Evolutionary conservation across 768 basidiomycete genomes (phyloP).

Genomic region (Candolleomyces efflorescens): DNA sequence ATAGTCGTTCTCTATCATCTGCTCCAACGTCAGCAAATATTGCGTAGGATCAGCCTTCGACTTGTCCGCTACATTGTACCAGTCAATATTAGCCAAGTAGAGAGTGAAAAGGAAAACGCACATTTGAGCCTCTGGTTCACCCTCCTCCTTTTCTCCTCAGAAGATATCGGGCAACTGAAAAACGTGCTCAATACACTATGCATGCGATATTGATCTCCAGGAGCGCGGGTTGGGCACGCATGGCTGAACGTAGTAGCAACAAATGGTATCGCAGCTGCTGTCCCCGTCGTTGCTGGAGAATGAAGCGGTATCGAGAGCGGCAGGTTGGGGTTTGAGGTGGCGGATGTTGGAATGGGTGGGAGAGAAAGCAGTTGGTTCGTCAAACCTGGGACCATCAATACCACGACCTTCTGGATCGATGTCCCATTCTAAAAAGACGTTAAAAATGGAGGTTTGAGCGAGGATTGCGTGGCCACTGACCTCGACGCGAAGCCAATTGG

Average conservation of each 20-base stretch:
- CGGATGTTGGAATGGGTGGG: constrained; percentile 65
- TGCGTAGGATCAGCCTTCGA: constrained; percentile 59
- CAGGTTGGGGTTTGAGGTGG: constrained; percentile 48
- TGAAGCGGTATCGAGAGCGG: constrained; percentile 39
- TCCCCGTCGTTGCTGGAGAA: constrained; percentile 19
- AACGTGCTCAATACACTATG: constrained; percentile 82
- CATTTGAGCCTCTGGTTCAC: constrained; percentile 34
- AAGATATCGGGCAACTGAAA: constrained; percentile 75
- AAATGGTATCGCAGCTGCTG: constrained; percentile 49
- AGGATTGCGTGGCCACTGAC: too few species aligned
- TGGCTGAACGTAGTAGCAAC: constrained; percentile 83
- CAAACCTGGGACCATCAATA: constrained; percentile 83
- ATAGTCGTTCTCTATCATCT: constrained; percentile 95
- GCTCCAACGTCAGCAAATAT: constrained; percentile 72
- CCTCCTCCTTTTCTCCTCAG: constrained; percentile 74
- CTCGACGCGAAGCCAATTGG: too few species aligned
- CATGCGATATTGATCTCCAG: constrained; percentile 83
- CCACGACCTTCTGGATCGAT: constrained; percentile 74
- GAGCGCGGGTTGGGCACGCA: constrained; percentile 89
- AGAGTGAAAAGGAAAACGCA: constrained; percentile 19
- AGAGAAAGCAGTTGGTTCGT: constrained; percentile 70
- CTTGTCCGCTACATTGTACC: constrained; percentile 45
- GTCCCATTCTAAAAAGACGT: constrained; percentile 17
- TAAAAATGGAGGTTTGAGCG: too few species aligned
- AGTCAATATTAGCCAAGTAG: neutral